Base-by-base conservation (phyloP, 129 eudicot genomes). In the Erigeron canadensis region DNA sequence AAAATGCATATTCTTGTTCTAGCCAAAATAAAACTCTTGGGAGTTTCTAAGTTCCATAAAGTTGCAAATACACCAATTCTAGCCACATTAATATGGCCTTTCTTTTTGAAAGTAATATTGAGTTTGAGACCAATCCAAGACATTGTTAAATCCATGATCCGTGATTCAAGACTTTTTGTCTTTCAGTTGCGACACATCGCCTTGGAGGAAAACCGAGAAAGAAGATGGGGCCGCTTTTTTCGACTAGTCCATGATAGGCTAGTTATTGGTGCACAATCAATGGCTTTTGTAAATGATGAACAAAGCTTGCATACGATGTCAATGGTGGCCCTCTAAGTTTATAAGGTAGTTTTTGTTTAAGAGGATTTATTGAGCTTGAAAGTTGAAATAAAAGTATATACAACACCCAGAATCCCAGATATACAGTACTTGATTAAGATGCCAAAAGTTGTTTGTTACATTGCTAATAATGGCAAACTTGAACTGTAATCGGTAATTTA, bases 21-120 rank as follows among this genome's bases (percentile, higher is more conserved):
- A 60, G 84, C 91, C 18, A 81, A 83, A 82, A 51, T 86, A 65
- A 28, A 28, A 28, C 34, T 28, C 34, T 28, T 28, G 34, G 34
- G 34, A 28, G 34, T 28, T 28, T 28, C 34, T 28, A 63, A 77
- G 9, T 58, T 39, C 28, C 71, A 68, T 87, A 50, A 71, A 28
- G 23, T 64, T 39, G 44, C 64, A 16, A 65, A 65, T 9, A 66
- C 84, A 51, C 87, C 89, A 60, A 10, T 75, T 23, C 15, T 83
- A 15, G 69, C 73, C 22, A 50, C 77, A 58, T 75, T 88, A 54
- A 17, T 88, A 4, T 81, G 80, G 77, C 95, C 90, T 0, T 88
- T 83, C 65, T 34, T 83, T 15, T 50, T 88, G 5, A 88, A 79
- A 71, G 15, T 83, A 6, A 34, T 81, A 66, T 56, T 67, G 64